Conservation (phyloP, 345 rosid species). For the Bruguiera parviflora region DNA sequence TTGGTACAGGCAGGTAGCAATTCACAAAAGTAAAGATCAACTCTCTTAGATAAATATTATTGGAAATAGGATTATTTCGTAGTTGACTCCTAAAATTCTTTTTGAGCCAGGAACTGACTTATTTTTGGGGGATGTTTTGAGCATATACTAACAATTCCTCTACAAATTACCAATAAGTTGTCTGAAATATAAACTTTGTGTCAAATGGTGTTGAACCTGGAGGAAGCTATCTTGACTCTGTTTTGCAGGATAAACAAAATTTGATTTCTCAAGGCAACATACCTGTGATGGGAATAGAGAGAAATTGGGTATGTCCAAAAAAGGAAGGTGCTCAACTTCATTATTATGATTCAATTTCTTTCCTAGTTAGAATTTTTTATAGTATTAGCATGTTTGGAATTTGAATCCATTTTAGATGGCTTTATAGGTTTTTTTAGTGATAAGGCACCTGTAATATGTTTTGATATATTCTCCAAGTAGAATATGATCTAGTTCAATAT, state of each 20-base stretch:
- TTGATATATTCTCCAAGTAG: neutral
- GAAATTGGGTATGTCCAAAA: conserved; percentile 40
- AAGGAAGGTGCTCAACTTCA: conserved; percentile 58
- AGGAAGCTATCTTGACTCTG: conserved; percentile 62
- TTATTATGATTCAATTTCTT: neutral
- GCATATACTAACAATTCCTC: no score
- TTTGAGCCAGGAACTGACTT: no score
- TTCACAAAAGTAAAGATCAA: no score
- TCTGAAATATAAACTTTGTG: neutral
- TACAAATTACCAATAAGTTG: no score
- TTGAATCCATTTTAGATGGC: conserved; percentile 2
- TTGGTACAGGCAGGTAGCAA: no score
- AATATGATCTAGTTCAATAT: no score
- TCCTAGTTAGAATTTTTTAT: neutral
- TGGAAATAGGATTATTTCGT: no score
- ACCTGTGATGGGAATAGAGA: conserved; percentile 44
- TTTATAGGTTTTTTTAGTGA: neutral
- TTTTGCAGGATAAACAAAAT: conserved; percentile 68
- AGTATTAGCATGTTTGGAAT: neutral
- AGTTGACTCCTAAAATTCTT: no score
- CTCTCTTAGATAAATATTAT: no score
- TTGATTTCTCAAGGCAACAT: conserved; percentile 41
- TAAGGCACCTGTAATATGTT: neutral
- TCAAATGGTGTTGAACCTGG: conserved; percentile 4
- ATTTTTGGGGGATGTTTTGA: no score